Evolutionary conservation across 1,139 yeast species (phyloP), one percentile per base, ranked within the genome.

Genomic region (Geotrichum fermentans): DNA sequence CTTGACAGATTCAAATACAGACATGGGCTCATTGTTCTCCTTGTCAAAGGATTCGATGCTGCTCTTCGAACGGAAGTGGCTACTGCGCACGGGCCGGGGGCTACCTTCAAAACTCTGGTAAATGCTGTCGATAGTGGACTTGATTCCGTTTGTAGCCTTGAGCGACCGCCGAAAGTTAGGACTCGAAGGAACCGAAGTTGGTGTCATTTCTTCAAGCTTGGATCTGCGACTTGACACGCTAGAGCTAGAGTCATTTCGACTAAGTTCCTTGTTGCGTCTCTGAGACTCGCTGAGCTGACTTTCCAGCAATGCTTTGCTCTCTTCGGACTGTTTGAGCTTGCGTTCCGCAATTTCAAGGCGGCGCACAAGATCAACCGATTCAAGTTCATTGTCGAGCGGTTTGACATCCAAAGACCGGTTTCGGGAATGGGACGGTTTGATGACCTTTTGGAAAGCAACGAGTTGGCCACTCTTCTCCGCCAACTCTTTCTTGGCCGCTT

Each of bases 251-350:
- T 59, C 63, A 42, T 56, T 55, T 30, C 57, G 59, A 40, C 60
- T 59, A 16, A 58, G 54, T 14, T 49, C 46, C 30, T 43, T 38
- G 30, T 44, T 21, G 32, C 66, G 51, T 40, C 59, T 55, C 45
- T 60, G 57, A 11, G 64, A 62, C 40, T 56, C 66, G 16, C 52
- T 55, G 20, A 64, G 54, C 50, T 64, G 68, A 6, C 57, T 64
- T 46, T 64, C 60, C 4, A 64, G 52, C n/a, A 63, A 50, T 4
- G 57, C 55, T 29, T 56, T 55, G 21, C 55, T 52, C 24, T 64
- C 66, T 47, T 62, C 66, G 3, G 64, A 59, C 37, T 53, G 55
- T 45, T 60, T 61, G 8, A 66, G 51, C 21, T 53, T 54, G 33
- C 53, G 55, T 40, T 64, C 68, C 2, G 64, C 52, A 17, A 61